Evolutionary conservation across 345 rosid species (phyloP), one percentile per base, ranked within the genome.

Genomic region (Barbarea vulgaris): DNA sequence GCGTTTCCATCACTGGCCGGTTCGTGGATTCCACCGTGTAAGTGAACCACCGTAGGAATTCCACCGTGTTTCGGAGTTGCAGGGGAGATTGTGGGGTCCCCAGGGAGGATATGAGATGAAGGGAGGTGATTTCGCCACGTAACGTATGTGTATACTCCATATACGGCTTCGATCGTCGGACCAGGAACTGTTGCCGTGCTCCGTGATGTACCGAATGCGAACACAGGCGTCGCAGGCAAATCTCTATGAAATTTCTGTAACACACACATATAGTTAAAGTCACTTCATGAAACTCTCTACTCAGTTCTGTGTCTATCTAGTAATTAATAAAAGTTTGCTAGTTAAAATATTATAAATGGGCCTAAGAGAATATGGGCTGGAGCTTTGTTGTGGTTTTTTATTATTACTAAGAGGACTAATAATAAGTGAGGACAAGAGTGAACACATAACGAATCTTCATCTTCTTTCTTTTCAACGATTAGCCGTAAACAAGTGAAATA

Each of bases 41-140:
- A 89, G 74, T 95, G 97, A 70, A 95, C 99, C 33, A 95, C 99
- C 6, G 99, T 84, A n/a, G 99, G 97, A 2, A 95, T 64, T 4
- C 99, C 97, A 59, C 74, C 83, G 64, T 69, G 69, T 51, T 28
- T 47, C 0, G 97, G 88, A 0, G 62, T 37, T 12, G 98, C 97
- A 0, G 92, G 91, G 0, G 92, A 93, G 72, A 90, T 86, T 0
- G 97, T 95, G 0, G 91, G 91, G 73, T 92, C 99, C 93, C 91
- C 86, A 0, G 96, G 97, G 60, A 95, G 93, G 22, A 95, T 89
- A 80, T 95, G 99, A 50, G 82, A 75, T 56, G 84, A 24, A 78
- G 96, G 99, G 82, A 95, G 99, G 83, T 85, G 82, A 81, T 94
- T 92, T 42, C 71, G 83, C 99, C 99, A 94, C 58, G 77, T 87